Percentiles rank a stretch among this genome's conserved stretches.
Evolutionary conservation across 2,329 filamentous ascomycete genomes (phyloP).

Genomic region (Monosporascus ibericus): DNA sequence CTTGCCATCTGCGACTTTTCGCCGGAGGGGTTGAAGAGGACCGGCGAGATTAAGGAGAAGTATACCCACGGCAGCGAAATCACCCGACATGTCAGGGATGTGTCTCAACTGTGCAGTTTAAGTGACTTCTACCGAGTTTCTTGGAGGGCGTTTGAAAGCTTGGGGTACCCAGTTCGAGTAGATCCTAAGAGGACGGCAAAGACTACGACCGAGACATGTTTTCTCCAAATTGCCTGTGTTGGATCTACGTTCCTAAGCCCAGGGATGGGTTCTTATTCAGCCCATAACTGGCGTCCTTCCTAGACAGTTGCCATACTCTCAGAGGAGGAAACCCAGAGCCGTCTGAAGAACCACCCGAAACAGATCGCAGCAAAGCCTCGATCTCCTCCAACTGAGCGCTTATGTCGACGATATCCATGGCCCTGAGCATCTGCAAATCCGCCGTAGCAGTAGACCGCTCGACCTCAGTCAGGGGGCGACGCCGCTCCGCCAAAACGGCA

Average conservation of each 20-base stretch:
- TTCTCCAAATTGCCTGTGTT: too few relatives aligned
- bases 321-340: not conserved
- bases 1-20: constrained; percentile 25
- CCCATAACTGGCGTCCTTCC: not conserved
- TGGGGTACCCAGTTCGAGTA: not conserved
- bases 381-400: constrained; percentile 19
- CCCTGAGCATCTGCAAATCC: constrained; percentile 20
- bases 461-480: constrained; percentile 18
- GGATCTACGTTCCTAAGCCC: not conserved
- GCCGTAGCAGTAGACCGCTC: constrained; percentile 19
- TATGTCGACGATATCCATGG: constrained; percentile 9
- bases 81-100: constrained; percentile 20
- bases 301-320: not conserved
- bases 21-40: constrained; percentile 23
- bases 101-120: constrained; percentile 25
- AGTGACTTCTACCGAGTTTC: constrained; percentile 21
- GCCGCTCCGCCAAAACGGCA: constrained; percentile 21
- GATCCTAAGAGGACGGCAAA: too few relatives aligned
- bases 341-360: not conserved
- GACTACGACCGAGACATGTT: too few relatives aligned
- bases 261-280: not conserved
- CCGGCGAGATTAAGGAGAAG: constrained; percentile 23
- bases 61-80: constrained; percentile 19
- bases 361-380: constrained; percentile 15
- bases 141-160: constrained; percentile 16